Evolutionary conservation across 106 monocot species (phyloP).

Genomic region (Phalaenopsis equestris): DNA sequence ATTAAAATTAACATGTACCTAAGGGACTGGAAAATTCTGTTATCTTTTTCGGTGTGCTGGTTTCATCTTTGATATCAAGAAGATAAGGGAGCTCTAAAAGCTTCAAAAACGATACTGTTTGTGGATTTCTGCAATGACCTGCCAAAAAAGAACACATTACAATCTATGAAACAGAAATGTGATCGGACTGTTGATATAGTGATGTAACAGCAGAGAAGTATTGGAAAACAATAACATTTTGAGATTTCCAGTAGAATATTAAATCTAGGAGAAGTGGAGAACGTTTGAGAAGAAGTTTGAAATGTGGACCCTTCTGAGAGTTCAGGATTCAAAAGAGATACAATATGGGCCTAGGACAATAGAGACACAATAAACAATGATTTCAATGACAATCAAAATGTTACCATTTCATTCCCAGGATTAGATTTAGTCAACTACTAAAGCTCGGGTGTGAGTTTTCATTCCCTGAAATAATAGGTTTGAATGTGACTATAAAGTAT

Average conservation of each 20-base stretch:
- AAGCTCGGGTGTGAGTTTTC: too few relatives aligned
- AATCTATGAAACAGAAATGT: background rate
- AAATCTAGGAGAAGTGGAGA: too few relatives aligned
- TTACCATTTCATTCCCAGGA: too few relatives aligned
- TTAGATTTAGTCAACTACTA: too few relatives aligned
- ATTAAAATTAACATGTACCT: constrained; percentile 20
- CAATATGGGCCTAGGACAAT: background rate
- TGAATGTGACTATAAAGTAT: too few relatives aligned
- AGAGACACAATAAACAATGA: too few relatives aligned
- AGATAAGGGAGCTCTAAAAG: constrained; percentile 53
- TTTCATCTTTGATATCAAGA: constrained; percentile 24
- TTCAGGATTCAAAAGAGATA: background rate
- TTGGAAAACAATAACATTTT: background rate
- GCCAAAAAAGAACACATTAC: constrained; percentile 1
- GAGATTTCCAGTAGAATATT: too few relatives aligned
- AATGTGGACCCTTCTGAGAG: background rate
- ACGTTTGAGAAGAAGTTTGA: too few relatives aligned
- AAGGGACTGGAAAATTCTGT: constrained; percentile 10
- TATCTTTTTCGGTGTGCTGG: constrained; percentile 13
- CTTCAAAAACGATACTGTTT: constrained; percentile 57
- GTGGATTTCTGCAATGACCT: constrained; percentile 57
- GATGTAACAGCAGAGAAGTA: background rate
- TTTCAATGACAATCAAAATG: too few relatives aligned
- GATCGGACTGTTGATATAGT: background rate
- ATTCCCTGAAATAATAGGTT: too few relatives aligned